These are phyloP conservation scores for Plantago coronopus DNA, from an alignment of 305 asterid genomes.

Conservation along the genomic window DNA sequence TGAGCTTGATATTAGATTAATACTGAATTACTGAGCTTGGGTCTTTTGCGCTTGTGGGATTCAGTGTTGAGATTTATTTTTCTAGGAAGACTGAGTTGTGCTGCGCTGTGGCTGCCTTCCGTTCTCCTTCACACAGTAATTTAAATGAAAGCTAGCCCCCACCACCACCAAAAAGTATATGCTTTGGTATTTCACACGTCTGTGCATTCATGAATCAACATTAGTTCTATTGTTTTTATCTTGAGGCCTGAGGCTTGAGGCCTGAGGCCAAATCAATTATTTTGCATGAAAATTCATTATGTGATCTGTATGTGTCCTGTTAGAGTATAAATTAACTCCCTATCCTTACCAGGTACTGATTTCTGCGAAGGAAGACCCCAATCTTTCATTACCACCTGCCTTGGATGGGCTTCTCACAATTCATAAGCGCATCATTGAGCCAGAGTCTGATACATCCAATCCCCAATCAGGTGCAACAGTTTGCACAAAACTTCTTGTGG, in stretches of 20 bases:
- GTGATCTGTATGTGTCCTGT: constrained; percentile 12
- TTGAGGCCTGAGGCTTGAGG: background rate
- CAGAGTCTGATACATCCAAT: constrained; percentile 46
- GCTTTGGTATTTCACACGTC: no score
- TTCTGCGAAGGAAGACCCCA: constrained; percentile 83
- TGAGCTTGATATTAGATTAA: background rate
- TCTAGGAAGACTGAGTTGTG: constrained; percentile 12
- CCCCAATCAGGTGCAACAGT: constrained; percentile 41
- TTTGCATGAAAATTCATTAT: constrained; percentile 3
- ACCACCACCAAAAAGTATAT: no score
- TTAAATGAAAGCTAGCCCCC: background rate
- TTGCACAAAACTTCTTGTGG: constrained; percentile 73
- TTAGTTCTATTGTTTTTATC: constrained; percentile 7
- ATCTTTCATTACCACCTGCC: constrained; percentile 68
- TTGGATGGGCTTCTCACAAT: constrained; percentile 73
- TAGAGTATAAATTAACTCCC: constrained; percentile 5
- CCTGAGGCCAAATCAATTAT: background rate
- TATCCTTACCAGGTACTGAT: constrained; percentile 53
- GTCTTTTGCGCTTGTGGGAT: no score
- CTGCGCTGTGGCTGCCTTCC: background rate
- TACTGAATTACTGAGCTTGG: no score
- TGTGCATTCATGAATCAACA: background rate
- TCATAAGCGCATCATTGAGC: constrained; percentile 65
- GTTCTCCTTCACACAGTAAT: background rate
- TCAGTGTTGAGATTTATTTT: background rate